phyloP scores from a whole-genome alignment of 2,329 filamentous ascomycete genomes.

The Ophiocordyceps unilateralis region DNA sequence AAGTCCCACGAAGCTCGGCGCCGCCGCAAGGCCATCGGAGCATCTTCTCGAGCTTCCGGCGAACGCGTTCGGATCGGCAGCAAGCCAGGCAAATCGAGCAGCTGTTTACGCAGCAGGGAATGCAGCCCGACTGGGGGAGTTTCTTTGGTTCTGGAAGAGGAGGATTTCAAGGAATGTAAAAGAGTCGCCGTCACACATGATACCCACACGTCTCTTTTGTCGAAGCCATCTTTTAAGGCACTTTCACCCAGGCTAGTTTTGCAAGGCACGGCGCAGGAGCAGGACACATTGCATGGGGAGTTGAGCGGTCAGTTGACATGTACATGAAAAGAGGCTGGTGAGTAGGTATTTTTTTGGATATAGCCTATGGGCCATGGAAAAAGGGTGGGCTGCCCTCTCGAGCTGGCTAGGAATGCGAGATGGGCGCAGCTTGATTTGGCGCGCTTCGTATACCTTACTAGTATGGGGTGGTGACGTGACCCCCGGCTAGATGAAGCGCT shows the following conservation, averaged over 20 bases:
- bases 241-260: not conserved
- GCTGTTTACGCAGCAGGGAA: conserved; percentile 29
- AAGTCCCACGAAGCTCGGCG: conserved; percentile 5
- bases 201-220: conserved; percentile 18
- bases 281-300: not conserved
- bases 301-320: no score
- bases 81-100: conserved; percentile 28
- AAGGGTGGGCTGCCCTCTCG: no score
- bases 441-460: no score
- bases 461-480: no score
- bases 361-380: no score
- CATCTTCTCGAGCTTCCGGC: conserved; percentile 9
- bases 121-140: conserved; percentile 27
- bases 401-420: no score
- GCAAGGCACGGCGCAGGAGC: not conserved
- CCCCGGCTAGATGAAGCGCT: no score
- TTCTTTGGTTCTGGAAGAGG: conserved; percentile 26
- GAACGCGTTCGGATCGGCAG: conserved; percentile 10
- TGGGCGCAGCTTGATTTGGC: no score
- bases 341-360: no score
- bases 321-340: no score
- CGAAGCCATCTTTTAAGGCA: conserved; percentile 2
- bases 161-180: conserved; percentile 25
- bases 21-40: conserved; percentile 8
- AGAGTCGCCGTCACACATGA: conserved; percentile 14